Evolutionary conservation across 108 stramenopile genomes (phyloP).

Genomic region (Conticribra guillardii): DNA sequence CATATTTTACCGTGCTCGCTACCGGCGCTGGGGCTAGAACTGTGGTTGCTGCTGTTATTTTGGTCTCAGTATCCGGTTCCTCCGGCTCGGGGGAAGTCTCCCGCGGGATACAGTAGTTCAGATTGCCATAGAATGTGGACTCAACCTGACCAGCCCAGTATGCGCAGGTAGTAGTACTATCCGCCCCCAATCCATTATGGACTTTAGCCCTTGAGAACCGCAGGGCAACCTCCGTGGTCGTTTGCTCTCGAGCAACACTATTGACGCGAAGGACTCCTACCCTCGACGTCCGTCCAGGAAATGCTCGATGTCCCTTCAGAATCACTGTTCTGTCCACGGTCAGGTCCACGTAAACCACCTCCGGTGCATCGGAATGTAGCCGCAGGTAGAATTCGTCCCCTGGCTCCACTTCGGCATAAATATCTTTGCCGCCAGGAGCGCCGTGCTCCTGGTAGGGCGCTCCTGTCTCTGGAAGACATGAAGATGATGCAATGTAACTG

Average conservation of each 20-base stretch:
- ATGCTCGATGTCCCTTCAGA: neutral
- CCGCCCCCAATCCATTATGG: neutral
- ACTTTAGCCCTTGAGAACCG: slow-evolving; percentile 2
- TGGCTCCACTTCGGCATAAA: slow-evolving; percentile 13
- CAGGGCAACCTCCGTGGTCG: slow-evolving; percentile 3
- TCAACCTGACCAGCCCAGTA: slow-evolving; percentile 17
- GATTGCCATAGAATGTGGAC: slow-evolving; percentile 15
- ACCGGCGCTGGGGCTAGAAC: neutral
- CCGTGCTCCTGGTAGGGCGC: slow-evolving; percentile 6
- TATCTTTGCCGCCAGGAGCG: slow-evolving; percentile 2
- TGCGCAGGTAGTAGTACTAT: neutral
- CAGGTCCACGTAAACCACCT: slow-evolving; percentile 12
- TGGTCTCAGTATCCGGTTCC: neutral
- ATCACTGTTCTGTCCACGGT: neutral
- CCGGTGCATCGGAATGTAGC: slow-evolving; percentile 14
- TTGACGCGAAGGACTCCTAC: slow-evolving; percentile 5
- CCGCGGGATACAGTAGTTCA: neutral
- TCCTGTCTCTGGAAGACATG: too few relatives aligned
- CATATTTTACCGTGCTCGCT: neutral
- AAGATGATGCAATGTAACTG: too few relatives aligned
- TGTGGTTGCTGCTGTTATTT: neutral
- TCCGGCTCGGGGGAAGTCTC: neutral
- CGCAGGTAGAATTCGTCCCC: slow-evolving; percentile 10
- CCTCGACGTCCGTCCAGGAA: slow-evolving; percentile 2
- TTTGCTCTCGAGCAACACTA: neutral